These are phyloP conservation scores for Penicillium decumbens DNA, from an alignment of 2,329 filamentous ascomycete genomes.

Conservation along the genomic window DNA sequence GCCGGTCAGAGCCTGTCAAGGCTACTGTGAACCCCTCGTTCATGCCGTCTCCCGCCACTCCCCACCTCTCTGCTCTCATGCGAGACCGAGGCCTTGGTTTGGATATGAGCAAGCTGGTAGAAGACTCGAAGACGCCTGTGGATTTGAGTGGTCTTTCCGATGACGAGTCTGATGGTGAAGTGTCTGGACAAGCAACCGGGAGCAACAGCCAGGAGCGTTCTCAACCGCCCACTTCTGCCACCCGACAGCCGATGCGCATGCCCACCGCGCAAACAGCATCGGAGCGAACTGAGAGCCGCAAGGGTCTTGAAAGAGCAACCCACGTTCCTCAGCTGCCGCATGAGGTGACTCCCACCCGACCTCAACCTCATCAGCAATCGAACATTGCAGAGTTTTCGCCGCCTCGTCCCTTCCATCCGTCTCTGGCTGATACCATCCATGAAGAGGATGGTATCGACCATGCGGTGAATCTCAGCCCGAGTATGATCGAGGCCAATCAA, in stretches of 20 bases:
- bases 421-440: slow-evolving; percentile 12
- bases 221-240: slow-evolving; percentile 25
- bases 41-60: slow-evolving; percentile 55
- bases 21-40: slow-evolving; percentile 42
- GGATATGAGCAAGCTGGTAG: slow-evolving; percentile 56
- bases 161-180: slow-evolving; percentile 38
- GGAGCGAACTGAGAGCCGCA: slow-evolving; percentile 55
- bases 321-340: slow-evolving; percentile 40
- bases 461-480: slow-evolving; percentile 60
- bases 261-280: slow-evolving; percentile 50
- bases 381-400: slow-evolving; percentile 34
- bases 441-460: slow-evolving; percentile 48
- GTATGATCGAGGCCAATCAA: slow-evolving; percentile 67
- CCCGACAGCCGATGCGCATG: slow-evolving; percentile 53
- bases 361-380: slow-evolving; percentile 27
- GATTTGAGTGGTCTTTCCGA: slow-evolving; percentile 40
- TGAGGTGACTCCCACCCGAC: slow-evolving; percentile 36
- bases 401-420: slow-evolving; percentile 38
- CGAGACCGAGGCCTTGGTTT: slow-evolving; percentile 57
- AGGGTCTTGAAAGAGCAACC: slow-evolving; percentile 47
- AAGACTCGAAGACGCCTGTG: slow-evolving; percentile 49
- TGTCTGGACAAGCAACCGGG: slow-evolving; percentile 24
- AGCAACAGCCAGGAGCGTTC: slow-evolving; percentile 16
- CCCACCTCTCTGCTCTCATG: slow-evolving; percentile 64
- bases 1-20: slow-evolving; percentile 16